Evolutionary conservation across 2,329 filamentous ascomycete genomes (phyloP).

Genomic region (Exophiala alcalophila): DNA sequence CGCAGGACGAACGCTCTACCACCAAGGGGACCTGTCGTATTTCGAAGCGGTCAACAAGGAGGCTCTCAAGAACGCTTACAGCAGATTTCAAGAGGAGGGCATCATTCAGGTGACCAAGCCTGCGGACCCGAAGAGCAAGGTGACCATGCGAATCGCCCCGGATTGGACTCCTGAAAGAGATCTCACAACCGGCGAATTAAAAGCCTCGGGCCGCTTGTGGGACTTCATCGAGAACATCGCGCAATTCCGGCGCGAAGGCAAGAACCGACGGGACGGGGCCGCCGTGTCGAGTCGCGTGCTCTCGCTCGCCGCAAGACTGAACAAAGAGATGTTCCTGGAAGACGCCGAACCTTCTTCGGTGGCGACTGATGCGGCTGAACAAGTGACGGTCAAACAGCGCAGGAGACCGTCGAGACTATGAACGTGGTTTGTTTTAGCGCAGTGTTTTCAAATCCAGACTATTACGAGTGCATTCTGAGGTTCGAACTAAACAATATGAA

Average conservation of each 20-base stretch:
- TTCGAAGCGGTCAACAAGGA: slow-evolving; percentile 99
- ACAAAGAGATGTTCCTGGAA: slow-evolving; percentile 62
- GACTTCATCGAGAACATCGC: slow-evolving; percentile 88
- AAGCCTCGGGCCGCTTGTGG: slow-evolving; percentile 77
- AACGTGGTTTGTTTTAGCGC: background rate
- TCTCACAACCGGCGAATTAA: slow-evolving; percentile 56
- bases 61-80: slow-evolving; percentile 89
- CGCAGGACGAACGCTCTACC: slow-evolving; percentile 92
- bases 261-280: slow-evolving; percentile 89
- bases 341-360: slow-evolving; percentile 33
- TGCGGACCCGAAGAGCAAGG: slow-evolving; percentile 49
- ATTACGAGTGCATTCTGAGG: too few species aligned
- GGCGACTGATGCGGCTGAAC: background rate
- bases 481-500: too few species aligned
- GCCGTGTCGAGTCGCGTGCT: slow-evolving; percentile 83
- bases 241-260: slow-evolving; percentile 78
- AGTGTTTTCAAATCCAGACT: too few species aligned
- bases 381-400: slow-evolving; percentile 8
- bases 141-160: slow-evolving; percentile 62
- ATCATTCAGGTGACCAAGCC: slow-evolving; percentile 72
- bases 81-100: slow-evolving; percentile 83
- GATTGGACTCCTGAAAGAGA: slow-evolving; percentile 74
- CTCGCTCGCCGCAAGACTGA: slow-evolving; percentile 70
- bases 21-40: slow-evolving; percentile 94
- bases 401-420: slow-evolving; percentile 17